Evolutionary conservation across 2,329 filamentous ascomycete genomes (phyloP).

Genomic region (Talaromyces islandicus): DNA sequence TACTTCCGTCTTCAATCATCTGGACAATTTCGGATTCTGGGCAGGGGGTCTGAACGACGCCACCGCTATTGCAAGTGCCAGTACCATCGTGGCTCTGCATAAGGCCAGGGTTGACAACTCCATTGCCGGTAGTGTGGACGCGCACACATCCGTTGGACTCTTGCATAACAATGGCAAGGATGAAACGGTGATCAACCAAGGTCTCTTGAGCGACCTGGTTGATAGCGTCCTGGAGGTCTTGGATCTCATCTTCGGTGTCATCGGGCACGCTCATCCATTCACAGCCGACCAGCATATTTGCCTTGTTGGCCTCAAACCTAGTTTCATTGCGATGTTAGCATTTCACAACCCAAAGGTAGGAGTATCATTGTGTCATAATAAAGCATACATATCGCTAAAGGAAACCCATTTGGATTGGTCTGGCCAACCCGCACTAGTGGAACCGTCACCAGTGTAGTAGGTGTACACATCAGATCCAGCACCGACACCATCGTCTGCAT

Average conservation of each 20-base stretch:
- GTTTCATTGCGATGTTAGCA: neutral
- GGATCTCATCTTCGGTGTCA: conserved; percentile 18
- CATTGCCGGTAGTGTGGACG: conserved; percentile 15
- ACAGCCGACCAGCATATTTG: conserved; percentile 5
- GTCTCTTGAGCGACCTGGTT: conserved; percentile 21
- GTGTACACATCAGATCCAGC: conserved; percentile 9
- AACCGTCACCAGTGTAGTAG: conserved; percentile 16
- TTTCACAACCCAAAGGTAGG: neutral
- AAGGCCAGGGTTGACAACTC: conserved; percentile 18
- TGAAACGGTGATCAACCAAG: conserved; percentile 24
- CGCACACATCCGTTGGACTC: conserved; percentile 23
- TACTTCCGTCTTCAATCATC: conserved; percentile 35
- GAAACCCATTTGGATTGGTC: conserved; percentile 18
- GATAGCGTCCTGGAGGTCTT: conserved; percentile 24
- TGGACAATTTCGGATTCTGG: conserved; percentile 21
- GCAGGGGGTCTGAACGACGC: conserved; percentile 20
- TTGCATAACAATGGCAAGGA: conserved; percentile 28
- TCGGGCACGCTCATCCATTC: conserved; percentile 1
- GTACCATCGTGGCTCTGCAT: conserved; percentile 35
- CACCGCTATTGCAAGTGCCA: conserved; percentile 29
- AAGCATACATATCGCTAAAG: conserved; percentile 1
- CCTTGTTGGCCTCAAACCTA: conserved; percentile 12
- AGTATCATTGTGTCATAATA: neutral
- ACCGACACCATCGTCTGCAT: conserved; percentile 9
- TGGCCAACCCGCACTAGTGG: conserved; percentile 14